Evolutionary conservation across 2,329 filamentous ascomycete genomes (phyloP).

Genomic region (Pseudocercospora fuligena): DNA sequence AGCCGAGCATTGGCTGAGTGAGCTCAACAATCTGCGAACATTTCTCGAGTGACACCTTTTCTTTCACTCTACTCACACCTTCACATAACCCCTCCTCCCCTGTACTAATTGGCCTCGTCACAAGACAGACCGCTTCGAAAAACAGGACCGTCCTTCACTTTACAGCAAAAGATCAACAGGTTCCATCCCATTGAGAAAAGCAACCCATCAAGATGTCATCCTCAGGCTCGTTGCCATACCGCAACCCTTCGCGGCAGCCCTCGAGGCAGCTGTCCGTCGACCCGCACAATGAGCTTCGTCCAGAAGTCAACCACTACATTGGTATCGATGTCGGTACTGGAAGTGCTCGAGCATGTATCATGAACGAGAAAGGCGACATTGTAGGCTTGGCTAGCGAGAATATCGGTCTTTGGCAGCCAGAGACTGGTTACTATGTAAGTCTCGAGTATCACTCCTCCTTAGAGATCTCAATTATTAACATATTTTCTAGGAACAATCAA

Average conservation of each 20-base stretch:
- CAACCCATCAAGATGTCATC: constrained; percentile 15
- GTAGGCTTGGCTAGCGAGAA: constrained; percentile 61
- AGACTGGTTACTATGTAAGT: constrained; percentile 60
- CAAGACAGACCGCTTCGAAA: background rate
- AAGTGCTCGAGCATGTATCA: constrained; percentile 92
- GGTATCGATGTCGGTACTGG: constrained; percentile 97
- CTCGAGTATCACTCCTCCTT: background rate
- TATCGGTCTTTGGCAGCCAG: constrained; percentile 59
- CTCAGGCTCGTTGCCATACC: constrained; percentile 37
- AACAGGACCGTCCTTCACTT: background rate
- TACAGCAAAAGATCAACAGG: background rate
- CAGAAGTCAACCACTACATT: constrained; percentile 68
- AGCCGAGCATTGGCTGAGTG: constrained; percentile 2
- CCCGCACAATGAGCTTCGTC: constrained; percentile 61
- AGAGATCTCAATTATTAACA: background rate
- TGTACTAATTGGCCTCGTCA: background rate
- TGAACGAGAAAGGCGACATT: constrained; percentile 90
- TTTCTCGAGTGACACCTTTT: background rate
- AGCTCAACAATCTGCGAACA: background rate
- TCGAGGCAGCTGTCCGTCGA: constrained; percentile 56
- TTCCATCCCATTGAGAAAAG: background rate
- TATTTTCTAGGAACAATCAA: constrained; percentile 83
- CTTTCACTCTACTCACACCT: background rate
- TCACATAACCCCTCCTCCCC: background rate
- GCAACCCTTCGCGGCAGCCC: constrained; percentile 43